Evolutionary conservation across 1,284 basidiomycete genomes (phyloP).

Genomic region (Peniophora sp.): DNA sequence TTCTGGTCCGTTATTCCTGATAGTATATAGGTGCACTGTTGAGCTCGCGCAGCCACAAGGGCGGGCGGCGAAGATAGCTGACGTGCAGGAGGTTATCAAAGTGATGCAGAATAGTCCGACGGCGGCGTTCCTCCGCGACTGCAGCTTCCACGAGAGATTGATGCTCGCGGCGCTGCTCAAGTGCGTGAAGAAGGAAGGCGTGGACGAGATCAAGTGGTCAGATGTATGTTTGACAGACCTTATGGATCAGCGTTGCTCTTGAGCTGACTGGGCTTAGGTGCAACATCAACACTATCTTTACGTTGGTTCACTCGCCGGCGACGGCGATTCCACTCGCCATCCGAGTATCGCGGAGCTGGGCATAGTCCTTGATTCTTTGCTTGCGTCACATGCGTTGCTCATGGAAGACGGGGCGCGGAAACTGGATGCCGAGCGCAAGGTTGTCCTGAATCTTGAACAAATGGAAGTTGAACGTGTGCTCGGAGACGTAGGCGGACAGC

Average conservation of each 20-base stretch:
- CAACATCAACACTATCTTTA: slow-evolving; percentile 63
- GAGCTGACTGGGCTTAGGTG: slow-evolving; percentile 32
- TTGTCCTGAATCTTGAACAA: slow-evolving; percentile 65
- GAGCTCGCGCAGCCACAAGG: slow-evolving; percentile 59
- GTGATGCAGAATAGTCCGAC: slow-evolving; percentile 91
- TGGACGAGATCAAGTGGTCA: slow-evolving; percentile 81
- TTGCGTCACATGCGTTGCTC: slow-evolving; percentile 64
- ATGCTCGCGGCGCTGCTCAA: slow-evolving; percentile 85
- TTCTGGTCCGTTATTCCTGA: not conserved
- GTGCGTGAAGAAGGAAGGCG: slow-evolving; percentile 77
- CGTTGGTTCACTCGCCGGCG: slow-evolving; percentile 44
- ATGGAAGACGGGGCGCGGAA: slow-evolving; percentile 60
- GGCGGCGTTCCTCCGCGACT: slow-evolving; percentile 71
- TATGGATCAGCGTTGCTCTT: not conserved
- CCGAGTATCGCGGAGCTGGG: slow-evolving; percentile 49
- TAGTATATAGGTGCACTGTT: slow-evolving; percentile 59
- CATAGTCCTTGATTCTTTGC: slow-evolving; percentile 59
- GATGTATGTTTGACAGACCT: slow-evolving; percentile 50
- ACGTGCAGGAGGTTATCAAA: slow-evolving; percentile 79
- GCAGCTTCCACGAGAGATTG: slow-evolving; percentile 82
- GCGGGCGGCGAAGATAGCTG: slow-evolving; percentile 57
- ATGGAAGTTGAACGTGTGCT: slow-evolving; percentile 67
- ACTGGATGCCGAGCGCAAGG: slow-evolving; percentile 46
- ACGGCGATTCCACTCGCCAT: slow-evolving; percentile 40
- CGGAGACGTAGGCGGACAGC: slow-evolving; percentile 58